Evolutionary conservation across 352 stramenopile genomes (phyloP).

Genomic region (Phytophthora citricola): DNA sequence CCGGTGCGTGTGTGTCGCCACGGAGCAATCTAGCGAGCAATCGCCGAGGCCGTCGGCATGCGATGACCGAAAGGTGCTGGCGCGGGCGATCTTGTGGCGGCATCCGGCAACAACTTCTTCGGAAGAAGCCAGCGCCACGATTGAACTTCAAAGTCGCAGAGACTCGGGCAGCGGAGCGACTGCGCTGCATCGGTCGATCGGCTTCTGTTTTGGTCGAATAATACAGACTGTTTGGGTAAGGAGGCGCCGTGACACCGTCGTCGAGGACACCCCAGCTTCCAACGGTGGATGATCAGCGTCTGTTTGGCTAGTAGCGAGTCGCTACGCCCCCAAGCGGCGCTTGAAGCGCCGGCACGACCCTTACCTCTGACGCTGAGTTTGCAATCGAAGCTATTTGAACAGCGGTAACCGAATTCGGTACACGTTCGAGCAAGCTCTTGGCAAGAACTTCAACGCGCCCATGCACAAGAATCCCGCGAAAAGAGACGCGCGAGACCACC

Average conservation of each 20-base stretch:
- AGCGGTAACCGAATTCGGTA: too few species aligned
- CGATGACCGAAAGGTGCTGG: neutral
- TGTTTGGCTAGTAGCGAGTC: conserved; percentile 1
- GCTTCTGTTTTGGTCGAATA: conserved; percentile 11
- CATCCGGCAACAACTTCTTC: too few species aligned
- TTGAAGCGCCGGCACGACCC: neutral
- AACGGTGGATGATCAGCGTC: neutral
- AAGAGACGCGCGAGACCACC: conserved; percentile 20
- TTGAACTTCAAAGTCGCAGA: conserved; percentile 35
- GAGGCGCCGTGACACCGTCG: neutral
- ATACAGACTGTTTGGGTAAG: neutral
- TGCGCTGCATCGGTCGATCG: too few species aligned
- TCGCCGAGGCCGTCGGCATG: neutral
- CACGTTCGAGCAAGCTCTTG: too few species aligned
- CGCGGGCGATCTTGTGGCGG: neutral
- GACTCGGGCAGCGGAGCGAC: neutral
- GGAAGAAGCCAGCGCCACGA: conserved; percentile 9
- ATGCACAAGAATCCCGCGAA: conserved; percentile 3
- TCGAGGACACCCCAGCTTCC: neutral
- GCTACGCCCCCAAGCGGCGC: neutral
- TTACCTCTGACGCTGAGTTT: neutral
- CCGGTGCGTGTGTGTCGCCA: too few species aligned
- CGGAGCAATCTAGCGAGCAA: neutral
- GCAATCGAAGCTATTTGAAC: too few species aligned
- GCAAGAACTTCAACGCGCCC: too few species aligned